Percentiles rank a stretch among this genome's conserved stretches.
Evolutionary conservation across 768 basidiomycete genomes (phyloP).

Genomic region (Mycena galopus): DNA sequence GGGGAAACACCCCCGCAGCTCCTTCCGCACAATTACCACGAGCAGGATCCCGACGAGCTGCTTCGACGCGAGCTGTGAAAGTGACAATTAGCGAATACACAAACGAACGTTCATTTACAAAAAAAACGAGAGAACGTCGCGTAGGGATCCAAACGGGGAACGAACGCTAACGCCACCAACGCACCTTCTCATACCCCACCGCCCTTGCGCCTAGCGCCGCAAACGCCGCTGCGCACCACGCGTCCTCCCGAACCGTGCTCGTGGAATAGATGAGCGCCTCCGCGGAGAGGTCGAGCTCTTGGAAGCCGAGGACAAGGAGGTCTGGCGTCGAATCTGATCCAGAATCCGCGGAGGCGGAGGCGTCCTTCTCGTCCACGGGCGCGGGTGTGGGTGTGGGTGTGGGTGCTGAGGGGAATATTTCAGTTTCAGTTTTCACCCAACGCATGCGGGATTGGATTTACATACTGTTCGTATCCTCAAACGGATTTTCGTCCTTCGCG

Average conservation of each 20-base stretch:
- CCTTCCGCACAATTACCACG: slow-evolving; percentile 73
- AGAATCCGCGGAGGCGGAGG: too few species aligned
- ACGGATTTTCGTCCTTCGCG: slow-evolving; percentile 37
- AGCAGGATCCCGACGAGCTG: slow-evolving; percentile 91
- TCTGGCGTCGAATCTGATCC: slow-evolving; percentile 44
- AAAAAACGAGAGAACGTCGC: too few species aligned
- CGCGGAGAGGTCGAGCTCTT: slow-evolving; percentile 84
- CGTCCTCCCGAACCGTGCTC: slow-evolving; percentile 73
- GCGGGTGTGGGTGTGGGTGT: background rate
- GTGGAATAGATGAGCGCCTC: slow-evolving; percentile 83
- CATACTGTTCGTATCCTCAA: slow-evolving; percentile 12
- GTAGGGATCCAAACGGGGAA: too few species aligned
- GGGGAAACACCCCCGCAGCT: slow-evolving; percentile 63
- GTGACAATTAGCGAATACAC: too few species aligned
- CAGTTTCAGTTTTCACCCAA: too few species aligned
- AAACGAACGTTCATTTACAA: too few species aligned
- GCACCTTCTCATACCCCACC: slow-evolving; percentile 75
- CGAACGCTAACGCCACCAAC: background rate
- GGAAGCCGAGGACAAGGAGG: slow-evolving; percentile 81
- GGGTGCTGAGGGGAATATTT: slow-evolving; percentile 3
- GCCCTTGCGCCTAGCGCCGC: slow-evolving; percentile 79
- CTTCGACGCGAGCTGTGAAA: slow-evolving; percentile 72
- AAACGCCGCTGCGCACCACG: slow-evolving; percentile 76
- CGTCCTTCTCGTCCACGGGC: slow-evolving; percentile 8
- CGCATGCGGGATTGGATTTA: too few species aligned